Percentiles rank a stretch among this genome's conserved stretches.
These are phyloP conservation scores for Phytophthora idaei DNA, from an alignment of 352 stramenopile species.

Conservation along the genomic window DNA sequence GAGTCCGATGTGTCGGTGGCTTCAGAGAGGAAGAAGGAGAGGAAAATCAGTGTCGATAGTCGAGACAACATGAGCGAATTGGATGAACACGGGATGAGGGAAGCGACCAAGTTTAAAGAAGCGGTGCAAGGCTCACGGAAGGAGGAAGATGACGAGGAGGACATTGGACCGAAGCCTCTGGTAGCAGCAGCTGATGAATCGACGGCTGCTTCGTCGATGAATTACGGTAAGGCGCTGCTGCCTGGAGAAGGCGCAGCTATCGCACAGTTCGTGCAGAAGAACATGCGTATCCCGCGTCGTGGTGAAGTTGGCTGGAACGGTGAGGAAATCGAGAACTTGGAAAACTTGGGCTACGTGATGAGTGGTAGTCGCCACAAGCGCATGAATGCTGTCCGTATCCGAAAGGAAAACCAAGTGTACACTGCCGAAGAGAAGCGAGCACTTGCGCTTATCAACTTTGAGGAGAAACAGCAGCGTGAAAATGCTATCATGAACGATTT, in stretches of 20 bases:
- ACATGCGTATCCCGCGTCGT: constrained; percentile 98
- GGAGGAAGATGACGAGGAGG: constrained; percentile 81
- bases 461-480: constrained; percentile 99
- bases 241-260: constrained; percentile 95
- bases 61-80: constrained; percentile 16
- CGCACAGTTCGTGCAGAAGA: constrained; percentile 98
- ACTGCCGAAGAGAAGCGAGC: constrained; percentile 98
- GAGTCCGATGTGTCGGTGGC: constrained; percentile 31
- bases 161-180: constrained; percentile 88
- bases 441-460: constrained; percentile 98
- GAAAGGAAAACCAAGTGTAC: constrained; percentile 99
- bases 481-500: constrained; percentile 98
- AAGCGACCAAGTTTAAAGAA: constrained; percentile 90
- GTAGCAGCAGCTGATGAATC: constrained; percentile 46
- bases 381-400: constrained; percentile 99
- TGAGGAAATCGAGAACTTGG: constrained; percentile 96
- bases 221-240: constrained; percentile 94
- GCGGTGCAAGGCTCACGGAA: constrained; percentile 75
- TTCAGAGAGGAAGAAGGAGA: constrained; percentile 34
- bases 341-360: constrained; percentile 97
- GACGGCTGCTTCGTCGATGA: constrained; percentile 52
- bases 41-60: constrained; percentile 20
- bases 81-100: constrained; percentile 66
- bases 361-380: constrained; percentile 96
- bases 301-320: constrained; percentile 97